phyloP scores from a whole-genome alignment of 495 filamentous ascomycete species.

The Penicillium arizonense region DNA sequence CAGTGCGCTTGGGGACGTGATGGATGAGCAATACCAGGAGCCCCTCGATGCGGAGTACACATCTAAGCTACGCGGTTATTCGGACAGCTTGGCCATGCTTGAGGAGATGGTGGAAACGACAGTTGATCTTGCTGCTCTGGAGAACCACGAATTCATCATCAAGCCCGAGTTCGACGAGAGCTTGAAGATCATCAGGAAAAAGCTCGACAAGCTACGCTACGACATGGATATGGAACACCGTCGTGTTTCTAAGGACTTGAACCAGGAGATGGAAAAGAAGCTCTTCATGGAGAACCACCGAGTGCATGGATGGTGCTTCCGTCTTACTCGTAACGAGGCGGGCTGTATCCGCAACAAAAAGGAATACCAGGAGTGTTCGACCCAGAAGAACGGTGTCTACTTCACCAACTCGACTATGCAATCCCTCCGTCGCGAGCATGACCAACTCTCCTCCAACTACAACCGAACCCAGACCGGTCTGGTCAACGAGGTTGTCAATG shows the following conservation, averaged over 20 bases:
- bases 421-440: constrained; percentile 80
- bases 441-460: constrained; percentile 93
- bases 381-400: constrained; percentile 98
- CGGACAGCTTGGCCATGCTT: constrained; percentile 77
- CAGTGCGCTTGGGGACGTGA: constrained; percentile 82
- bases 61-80: constrained; percentile 70
- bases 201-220: constrained; percentile 77
- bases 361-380: constrained; percentile 91
- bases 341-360: constrained; percentile 89
- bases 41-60: constrained; percentile 88
- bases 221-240: constrained; percentile 85
- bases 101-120: constrained; percentile 99
- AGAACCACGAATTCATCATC: constrained; percentile 98
- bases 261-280: constrained; percentile 95
- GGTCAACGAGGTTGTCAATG: constrained; percentile 88
- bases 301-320: constrained; percentile 95
- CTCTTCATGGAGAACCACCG: constrained; percentile 96
- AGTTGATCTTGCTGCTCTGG: constrained; percentile 91
- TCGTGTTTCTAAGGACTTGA: constrained; percentile 75
- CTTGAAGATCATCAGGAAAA: constrained; percentile 82
- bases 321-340: constrained; percentile 87
- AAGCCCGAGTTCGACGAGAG: constrained; percentile 97
- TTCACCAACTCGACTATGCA: constrained; percentile 91
- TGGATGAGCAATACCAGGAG: constrained; percentile 91
- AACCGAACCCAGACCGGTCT: constrained; percentile 91